Base-by-base conservation (phyloP, 345 rosid species). In the Zanthoxylum bungeanum region DNA sequence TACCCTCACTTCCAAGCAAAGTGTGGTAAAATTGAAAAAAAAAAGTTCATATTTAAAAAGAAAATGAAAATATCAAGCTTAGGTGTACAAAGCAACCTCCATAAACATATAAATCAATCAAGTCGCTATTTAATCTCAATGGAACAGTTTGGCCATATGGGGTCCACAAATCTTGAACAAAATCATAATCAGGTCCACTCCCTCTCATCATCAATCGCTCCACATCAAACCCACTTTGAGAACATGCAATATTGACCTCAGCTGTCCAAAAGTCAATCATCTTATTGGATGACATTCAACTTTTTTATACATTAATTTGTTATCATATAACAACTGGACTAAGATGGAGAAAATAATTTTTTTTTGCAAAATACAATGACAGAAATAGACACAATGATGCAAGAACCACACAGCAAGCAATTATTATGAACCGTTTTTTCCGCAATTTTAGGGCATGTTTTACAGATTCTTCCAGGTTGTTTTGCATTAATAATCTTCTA, bases 161-260 rank as follows among this genome's bases (percentile, higher is more conserved):
- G 78, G 71, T 66, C 81, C 75, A 68, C 55, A 31, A 64, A 76
- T 71, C 77, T 65, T 68, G 27, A 28, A 60, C 5, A 69, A 63
- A 66, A 83, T 76, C 72, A 64, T 56, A 69, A 34, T 51, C 19
- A 53, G 75, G 79, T 28, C 77, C 80, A 75, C 78, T 27, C 25
- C 40, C 0, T n/a, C 21, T 22, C 66, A 40, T 63, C 74, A 44
- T 10, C 51, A 60, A 28, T 66, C 46, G 2, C 39, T 51, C 50
- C 58, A 62, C 66, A 62, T 33, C 75, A 72, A 64, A 37, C 3
- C 61, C 55, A 52, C 74, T 69, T 73, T 71, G 60, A 34, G 69
- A 80, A 71, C 80, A 60, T 78, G 80, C 77, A 71, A 42, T 55
- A 36, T 62, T 37, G 25, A 28, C 68, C 80, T 68, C 69, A 27